Evolutionary conservation across 352 stramenopile species (phyloP), one percentile per base, ranked within the genome.

Genomic region (Thalassiosira hispida): DNA sequence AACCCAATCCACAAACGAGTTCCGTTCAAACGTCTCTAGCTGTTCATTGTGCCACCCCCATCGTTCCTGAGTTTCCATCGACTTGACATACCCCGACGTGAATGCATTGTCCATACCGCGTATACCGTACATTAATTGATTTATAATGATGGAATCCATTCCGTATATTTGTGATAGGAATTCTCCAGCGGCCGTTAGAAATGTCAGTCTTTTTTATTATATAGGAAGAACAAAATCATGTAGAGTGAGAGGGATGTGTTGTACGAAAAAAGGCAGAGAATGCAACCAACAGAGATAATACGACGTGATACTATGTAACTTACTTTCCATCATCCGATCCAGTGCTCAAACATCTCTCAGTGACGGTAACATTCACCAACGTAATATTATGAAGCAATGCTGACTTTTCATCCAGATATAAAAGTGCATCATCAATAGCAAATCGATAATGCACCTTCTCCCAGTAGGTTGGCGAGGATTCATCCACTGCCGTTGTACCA

Each of bases 101-200:
- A 73, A 83, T 56, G 68, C 55, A 9, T 67, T 73, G 55, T 81
- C 38, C 22, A 18, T 20, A 49, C 18, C 29, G 42, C 68, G 29
- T 4, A 88, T 84, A 16, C 81, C 81, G 70, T 86, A 88, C 77
- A 88, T 88, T 20, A 88, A 49, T 57, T 88, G 81, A 60, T 88
- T 88, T 25, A 88, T 86, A 18, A 88, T 86, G 7, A 85, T 62
- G 33, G 65, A 71, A 74, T 88, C 81, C 72, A 86, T 84, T 11
- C 81, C 81, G 67, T 86, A 88, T n/a, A 88, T 77, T 70, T 83
- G 81, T n/a, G 81, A 81, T 18, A 85, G 16, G 25, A 85, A 84
- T 44, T 85, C 57, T 31, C 75, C 76, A 27, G 60, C 33, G 56
- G 62, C 52, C 8, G 40, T 79, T 9, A 81, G 38, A 27, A 85